phyloP scores from a whole-genome alignment of 2,329 filamentous ascomycete species.

The Botryotinia narcissicola region DNA sequence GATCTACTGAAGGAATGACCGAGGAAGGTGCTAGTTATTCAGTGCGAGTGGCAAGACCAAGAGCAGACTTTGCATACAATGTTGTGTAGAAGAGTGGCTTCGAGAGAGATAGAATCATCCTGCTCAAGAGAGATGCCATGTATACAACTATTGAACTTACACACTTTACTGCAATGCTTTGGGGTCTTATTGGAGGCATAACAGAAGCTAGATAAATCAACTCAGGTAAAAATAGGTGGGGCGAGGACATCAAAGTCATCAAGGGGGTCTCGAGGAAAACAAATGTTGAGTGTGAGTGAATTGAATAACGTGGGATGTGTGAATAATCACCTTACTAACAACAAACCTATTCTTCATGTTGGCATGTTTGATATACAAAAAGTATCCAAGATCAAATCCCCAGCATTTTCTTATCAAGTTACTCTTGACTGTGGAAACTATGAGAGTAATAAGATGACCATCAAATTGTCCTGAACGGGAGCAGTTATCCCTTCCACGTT shows the following conservation, averaged over 20 bases:
- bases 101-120: too few relatives aligned
- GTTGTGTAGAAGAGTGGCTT: too few relatives aligned
- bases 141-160: neutral
- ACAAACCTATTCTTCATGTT: too few relatives aligned
- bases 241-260: neutral
- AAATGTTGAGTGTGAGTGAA: neutral
- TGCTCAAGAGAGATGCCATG: neutral
- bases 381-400: too few relatives aligned
- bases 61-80: neutral
- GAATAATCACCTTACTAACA: too few relatives aligned
- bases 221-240: neutral
- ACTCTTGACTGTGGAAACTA: too few relatives aligned
- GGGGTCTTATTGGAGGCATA: neutral
- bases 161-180: neutral
- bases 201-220: neutral
- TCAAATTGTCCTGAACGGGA: too few relatives aligned
- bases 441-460: fast-evolving
- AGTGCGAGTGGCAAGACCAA: neutral
- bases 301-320: too few relatives aligned
- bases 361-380: too few relatives aligned
- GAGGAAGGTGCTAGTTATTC: neutral
- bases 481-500: too few relatives aligned
- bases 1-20: neutral
- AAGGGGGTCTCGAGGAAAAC: neutral
- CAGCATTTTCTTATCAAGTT: too few relatives aligned